Conservation (phyloP, 108 stramenopile species). For the Aurantiochytrium sp. region DNA sequence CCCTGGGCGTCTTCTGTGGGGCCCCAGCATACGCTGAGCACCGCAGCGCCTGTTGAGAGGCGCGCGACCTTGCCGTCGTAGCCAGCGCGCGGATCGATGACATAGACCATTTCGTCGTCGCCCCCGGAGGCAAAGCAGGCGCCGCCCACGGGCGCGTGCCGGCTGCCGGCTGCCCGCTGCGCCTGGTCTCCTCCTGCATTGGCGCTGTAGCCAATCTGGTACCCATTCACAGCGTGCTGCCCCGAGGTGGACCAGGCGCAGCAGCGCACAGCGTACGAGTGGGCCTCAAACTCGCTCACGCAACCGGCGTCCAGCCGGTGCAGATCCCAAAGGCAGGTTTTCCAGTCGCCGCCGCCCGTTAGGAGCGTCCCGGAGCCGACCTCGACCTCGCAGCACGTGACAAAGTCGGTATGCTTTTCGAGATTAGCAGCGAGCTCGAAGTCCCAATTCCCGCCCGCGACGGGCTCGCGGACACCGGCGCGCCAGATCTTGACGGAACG, state of each 20-base stretch:
- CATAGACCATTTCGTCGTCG: conserved; percentile 26
- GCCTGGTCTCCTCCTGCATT: not conserved
- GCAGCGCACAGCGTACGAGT: not conserved
- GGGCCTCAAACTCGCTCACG: not conserved
- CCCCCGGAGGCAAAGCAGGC: conserved; percentile 12
- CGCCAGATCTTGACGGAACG: not conserved
- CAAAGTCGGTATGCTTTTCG: not conserved
- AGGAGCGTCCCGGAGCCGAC: not conserved
- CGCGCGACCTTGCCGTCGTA: not conserved
- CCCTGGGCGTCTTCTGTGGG: not conserved
- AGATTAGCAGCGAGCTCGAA: not conserved
- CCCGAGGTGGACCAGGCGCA: not conserved
- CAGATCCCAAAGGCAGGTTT: not conserved
- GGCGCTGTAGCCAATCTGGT: not conserved
- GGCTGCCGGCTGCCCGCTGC: not conserved
- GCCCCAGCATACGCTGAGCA: not conserved
- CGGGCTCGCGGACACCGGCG: not conserved
- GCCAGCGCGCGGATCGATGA: not conserved
- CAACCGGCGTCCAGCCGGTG: conserved; percentile 2
- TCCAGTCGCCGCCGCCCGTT: conserved; percentile 18
- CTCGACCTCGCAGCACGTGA: not conserved
- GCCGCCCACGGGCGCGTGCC: not conserved
- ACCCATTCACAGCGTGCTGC: not conserved
- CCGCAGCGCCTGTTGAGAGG: not conserved
- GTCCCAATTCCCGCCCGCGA: not conserved